These are phyloP conservation scores for Albophoma yamanashiensis DNA, from an alignment of 2,329 filamentous ascomycete species.

Conservation along the genomic window DNA sequence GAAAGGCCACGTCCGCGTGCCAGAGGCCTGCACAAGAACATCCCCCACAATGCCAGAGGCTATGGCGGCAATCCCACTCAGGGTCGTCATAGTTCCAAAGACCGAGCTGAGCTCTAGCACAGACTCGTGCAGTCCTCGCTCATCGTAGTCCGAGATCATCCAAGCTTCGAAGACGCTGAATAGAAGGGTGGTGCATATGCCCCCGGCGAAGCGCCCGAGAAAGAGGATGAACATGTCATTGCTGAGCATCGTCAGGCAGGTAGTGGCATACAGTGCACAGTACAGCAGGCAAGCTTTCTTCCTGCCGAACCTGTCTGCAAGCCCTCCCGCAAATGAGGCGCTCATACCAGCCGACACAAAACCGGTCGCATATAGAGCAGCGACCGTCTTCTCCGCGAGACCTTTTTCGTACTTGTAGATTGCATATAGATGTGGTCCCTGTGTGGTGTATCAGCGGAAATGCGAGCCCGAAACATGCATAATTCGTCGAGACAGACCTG, in stretches of 20 bases:
- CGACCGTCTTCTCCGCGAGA: too few species aligned
- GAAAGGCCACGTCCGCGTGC: background rate
- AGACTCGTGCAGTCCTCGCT: background rate
- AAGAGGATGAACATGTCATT: background rate
- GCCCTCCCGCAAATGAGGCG: background rate
- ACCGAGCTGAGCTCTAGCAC: background rate
- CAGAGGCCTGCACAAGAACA: background rate
- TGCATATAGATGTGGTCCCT: background rate
- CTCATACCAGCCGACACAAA: background rate
- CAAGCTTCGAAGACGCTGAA: background rate
- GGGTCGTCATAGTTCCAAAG: background rate
- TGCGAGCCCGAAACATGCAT: too few species aligned
- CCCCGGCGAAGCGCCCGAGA: background rate
- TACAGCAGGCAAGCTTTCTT: background rate
- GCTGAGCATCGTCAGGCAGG: background rate
- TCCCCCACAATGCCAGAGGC: background rate
- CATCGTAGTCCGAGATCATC: background rate
- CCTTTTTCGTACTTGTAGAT: background rate
- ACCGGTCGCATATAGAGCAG: background rate
- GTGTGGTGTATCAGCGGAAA: too few species aligned
- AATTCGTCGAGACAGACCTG: background rate
- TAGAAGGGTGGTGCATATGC: background rate
- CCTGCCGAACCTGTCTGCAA: background rate
- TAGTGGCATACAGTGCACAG: background rate
- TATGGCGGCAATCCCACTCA: background rate